These are phyloP conservation scores for Chytridiales sp. DNA, from an alignment of 371 early-diverging fungal genomes.

Conservation along the genomic window DNA sequence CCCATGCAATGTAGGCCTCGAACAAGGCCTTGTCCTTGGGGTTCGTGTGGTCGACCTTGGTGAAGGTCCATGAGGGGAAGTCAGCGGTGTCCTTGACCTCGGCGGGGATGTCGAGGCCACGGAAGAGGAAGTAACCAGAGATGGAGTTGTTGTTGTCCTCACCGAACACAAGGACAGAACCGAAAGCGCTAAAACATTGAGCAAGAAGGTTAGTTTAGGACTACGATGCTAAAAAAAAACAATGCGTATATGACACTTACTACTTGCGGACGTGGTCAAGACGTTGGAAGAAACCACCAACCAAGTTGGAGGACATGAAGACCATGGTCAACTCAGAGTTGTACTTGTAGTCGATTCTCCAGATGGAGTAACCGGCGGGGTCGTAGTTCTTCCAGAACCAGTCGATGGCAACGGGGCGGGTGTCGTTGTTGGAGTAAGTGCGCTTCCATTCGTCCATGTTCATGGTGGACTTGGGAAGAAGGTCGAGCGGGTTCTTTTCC, in stretches of 20 bases:
- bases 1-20: slow-evolving; percentile 53
- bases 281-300: slow-evolving; percentile 92
- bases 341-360: slow-evolving; percentile 87
- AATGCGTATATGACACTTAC: slow-evolving; percentile 9
- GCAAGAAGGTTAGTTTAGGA: not conserved
- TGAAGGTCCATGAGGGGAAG: slow-evolving; percentile 82
- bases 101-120: slow-evolving; percentile 84
- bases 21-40: slow-evolving; percentile 56
- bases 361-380: slow-evolving; percentile 82
- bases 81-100: slow-evolving; percentile 88
- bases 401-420: slow-evolving; percentile 77
- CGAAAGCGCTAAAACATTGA: slow-evolving; percentile 66
- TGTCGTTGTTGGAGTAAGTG: slow-evolving; percentile 93
- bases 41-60: slow-evolving; percentile 71
- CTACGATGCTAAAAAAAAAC: not conserved
- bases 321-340: slow-evolving; percentile 72
- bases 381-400: slow-evolving; percentile 94
- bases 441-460: slow-evolving; percentile 93
- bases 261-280: slow-evolving; percentile 93
- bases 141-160: slow-evolving; percentile 87
- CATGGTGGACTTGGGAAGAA: slow-evolving; percentile 81
- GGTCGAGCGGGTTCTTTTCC: slow-evolving; percentile 88
- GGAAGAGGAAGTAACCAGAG: slow-evolving; percentile 89
- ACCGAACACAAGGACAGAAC: slow-evolving; percentile 81
- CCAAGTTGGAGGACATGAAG: slow-evolving; percentile 87